Conservation (phyloP, 108 stramenopile genomes). For the Cyclotella kingstonii region DNA sequence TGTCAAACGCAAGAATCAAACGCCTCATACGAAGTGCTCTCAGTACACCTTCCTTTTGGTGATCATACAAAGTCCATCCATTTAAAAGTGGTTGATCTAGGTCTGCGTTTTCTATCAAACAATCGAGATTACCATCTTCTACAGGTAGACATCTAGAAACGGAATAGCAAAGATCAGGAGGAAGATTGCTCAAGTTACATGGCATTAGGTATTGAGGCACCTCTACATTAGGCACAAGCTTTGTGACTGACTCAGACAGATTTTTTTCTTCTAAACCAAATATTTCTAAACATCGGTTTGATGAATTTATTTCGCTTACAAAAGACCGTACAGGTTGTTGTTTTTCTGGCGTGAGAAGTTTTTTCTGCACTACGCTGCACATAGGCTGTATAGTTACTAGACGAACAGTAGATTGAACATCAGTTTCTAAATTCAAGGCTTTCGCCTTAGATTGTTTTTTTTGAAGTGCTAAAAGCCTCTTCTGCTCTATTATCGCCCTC, state of each 20-base stretch:
- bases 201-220: not conserved
- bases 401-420: not conserved
- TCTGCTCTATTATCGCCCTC: conserved; percentile 18
- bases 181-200: conserved; percentile 20
- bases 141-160: conserved; percentile 24
- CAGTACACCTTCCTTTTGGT: conserved; percentile 72
- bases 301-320: no score
- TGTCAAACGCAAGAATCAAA: conserved; percentile 79
- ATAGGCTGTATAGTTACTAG: no score
- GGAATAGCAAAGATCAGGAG: conserved; percentile 29
- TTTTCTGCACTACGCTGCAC: no score
- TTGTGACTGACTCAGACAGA: not conserved
- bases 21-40: conserved; percentile 63
- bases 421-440: not conserved
- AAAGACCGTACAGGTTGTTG: no score
- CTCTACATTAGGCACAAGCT: not conserved
- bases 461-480: conserved; percentile 9
- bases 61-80: conserved; percentile 76
- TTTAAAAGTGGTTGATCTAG: conserved; percentile 55
- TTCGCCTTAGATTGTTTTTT: conserved; percentile 6
- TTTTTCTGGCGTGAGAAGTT: no score
- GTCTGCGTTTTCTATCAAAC: conserved; percentile 58
- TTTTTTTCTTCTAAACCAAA: not conserved
- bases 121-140: conserved; percentile 30
- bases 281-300: no score